Evolutionary conservation across 768 basidiomycete genomes (phyloP), one percentile per base, ranked within the genome.

Genomic region (Amanita polypyramis): DNA sequence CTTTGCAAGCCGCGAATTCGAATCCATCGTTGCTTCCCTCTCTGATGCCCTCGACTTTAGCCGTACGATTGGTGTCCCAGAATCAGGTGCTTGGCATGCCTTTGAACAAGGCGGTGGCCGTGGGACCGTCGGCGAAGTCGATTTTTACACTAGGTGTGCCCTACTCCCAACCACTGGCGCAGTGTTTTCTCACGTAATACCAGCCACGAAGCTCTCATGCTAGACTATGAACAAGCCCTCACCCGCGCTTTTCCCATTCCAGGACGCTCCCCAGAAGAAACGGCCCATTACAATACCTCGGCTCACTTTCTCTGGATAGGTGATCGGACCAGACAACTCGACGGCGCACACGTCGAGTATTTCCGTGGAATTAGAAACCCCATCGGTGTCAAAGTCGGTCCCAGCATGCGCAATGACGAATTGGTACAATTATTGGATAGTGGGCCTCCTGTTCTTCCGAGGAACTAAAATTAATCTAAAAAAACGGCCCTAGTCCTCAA

Each of bases 301-400:
- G 88, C 91, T 6, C 93, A 94, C 62, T 95, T 96, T 66, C 64
- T 97, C 43, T 99, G 95, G 95, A 89, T 99, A 46, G 95, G 95
- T 0, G 96, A 99, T 65, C 79, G 95, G 44, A 99, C 95, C 4
- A 71, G 95, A 34, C 90, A 95, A 64, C 70, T 98, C 0, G 77
- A 80, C 39, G 92, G 93, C 5, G 96, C 93, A 3, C 96, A 99
- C 61, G 82, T 97, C 27, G 95, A 98, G 67, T 93, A 93, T 63
- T 94, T 94, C 67, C 72, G 88, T 48, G 91, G 92, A 5, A 85
- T 96, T 45, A 72, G 89, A 42, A 95, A 96, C 60, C 92, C 92
- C 1, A 89, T 96, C 51, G 96, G 96, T 2, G 78, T 97, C 69
- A 99, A 99, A 62, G 89, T 95, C 5, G 96, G 96, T 2, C 94